Evolutionary conservation across 495 filamentous ascomycete genomes (phyloP), one percentile per base, ranked within the genome.

Genomic region (Podospora tetraspora): DNA sequence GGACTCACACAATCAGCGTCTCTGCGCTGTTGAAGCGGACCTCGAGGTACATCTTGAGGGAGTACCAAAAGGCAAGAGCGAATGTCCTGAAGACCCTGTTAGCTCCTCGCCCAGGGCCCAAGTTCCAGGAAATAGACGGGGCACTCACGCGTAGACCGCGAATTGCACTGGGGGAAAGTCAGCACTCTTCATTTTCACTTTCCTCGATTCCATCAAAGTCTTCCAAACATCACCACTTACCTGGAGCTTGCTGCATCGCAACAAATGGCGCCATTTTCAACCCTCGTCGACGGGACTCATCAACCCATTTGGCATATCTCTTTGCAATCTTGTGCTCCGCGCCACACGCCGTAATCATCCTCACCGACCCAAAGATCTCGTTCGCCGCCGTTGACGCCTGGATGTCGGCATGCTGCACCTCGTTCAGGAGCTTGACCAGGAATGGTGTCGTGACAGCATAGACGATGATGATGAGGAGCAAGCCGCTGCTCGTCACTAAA

Each of bases 331-430:
- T 85, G 16, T 70, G 70, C 69, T 90, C 86, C 0, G 88, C 88
- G 22, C 88, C 87, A 67, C 87, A 90, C 10, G 88, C 89, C 27
- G 84, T 81, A 56, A 90, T 79, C 76, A 89, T 89, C 57, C 86
- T 75, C 23, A 89, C 80, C 3, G 85, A 85, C 19, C 80, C 72
- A 56, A 88, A 81, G 1, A 81, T 78, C 68, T 89, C 88, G 65
- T 86, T 87, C 10, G 88, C 86, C 12, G 88, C 77, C 22, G 84
- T 84, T 0, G 87, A 86, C 0, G 88, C 88, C 59, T 88, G 84
- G 23, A 84, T 86, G 62, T 89, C 85, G 5, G 83, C 80, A 68
- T 84, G 79, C 70, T 89, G 82, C 22, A 87, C 83, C 22, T 82
- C 72, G 57, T 79, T 80, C 74, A 86, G 81, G 32, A 83, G 80